Conservation (phyloP, 2,329 filamentous ascomycete species). For the Trichoderma polysporum region DNA sequence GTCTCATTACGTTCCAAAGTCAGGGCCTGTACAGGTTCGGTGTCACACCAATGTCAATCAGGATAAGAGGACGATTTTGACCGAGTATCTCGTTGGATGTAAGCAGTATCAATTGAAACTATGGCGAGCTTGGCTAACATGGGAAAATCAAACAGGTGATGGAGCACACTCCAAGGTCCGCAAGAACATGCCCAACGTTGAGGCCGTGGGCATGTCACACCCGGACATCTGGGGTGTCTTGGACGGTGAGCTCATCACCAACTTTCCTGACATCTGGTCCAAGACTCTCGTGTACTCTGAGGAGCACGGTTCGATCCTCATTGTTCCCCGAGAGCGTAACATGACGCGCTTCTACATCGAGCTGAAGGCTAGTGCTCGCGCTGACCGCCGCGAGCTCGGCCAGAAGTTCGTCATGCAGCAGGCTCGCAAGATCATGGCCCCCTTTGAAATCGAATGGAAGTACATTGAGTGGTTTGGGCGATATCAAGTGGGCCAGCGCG, state of each 20-base stretch:
- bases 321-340: slow-evolving; percentile 63
- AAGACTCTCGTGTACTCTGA: slow-evolving; percentile 59
- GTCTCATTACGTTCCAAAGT: slow-evolving; percentile 49
- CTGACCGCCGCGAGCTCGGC: slow-evolving; percentile 62
- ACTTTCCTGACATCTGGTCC: slow-evolving; percentile 61
- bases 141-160: slow-evolving; percentile 48
- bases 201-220: slow-evolving; percentile 56
- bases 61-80: slow-evolving; percentile 50
- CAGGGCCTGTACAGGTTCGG: slow-evolving; percentile 49
- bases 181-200: slow-evolving; percentile 57
- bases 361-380: slow-evolving; percentile 47
- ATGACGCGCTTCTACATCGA: slow-evolving; percentile 67
- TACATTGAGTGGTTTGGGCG: slow-evolving; percentile 58
- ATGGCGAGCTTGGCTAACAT: neutral
- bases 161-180: slow-evolving; percentile 71
- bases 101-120: slow-evolving; percentile 26
- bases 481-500: slow-evolving; percentile 65
- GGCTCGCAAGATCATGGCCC: slow-evolving; percentile 63
- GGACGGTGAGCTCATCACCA: slow-evolving; percentile 42
- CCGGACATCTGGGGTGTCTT: slow-evolving; percentile 53
- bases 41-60: slow-evolving; percentile 53
- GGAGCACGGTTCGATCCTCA: slow-evolving; percentile 58
- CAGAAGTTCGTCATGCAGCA: slow-evolving; percentile 61
- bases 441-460: slow-evolving; percentile 64
- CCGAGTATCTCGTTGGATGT: slow-evolving; percentile 69